These are phyloP conservation scores for Cladophialophora bantiana DNA, from an alignment of 2,329 filamentous ascomycete species.

Conservation along the genomic window DNA sequence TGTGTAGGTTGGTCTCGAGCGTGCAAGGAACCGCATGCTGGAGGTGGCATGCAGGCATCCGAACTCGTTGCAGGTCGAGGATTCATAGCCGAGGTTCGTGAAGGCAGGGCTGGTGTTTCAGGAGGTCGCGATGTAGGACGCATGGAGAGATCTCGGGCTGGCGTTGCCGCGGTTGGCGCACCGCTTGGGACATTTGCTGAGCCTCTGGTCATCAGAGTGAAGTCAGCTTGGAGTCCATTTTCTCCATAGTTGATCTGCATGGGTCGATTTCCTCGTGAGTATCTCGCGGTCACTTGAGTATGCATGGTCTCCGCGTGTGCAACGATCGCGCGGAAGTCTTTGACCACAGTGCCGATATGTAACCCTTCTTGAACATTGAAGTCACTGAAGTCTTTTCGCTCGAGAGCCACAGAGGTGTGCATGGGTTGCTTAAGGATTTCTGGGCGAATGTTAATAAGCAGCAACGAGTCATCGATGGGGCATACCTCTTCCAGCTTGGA, in stretches of 20 bases:
- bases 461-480: neutral
- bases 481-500: slow-evolving; percentile 65
- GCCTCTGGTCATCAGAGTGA: slow-evolving; percentile 70
- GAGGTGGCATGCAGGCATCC: slow-evolving; percentile 39
- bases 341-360: slow-evolving; percentile 69
- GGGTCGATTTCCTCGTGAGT: slow-evolving; percentile 66
- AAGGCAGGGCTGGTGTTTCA: slow-evolving; percentile 24
- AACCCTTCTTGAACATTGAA: slow-evolving; percentile 65
- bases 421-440: slow-evolving; percentile 70
- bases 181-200: slow-evolving; percentile 53
- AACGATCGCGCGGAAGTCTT: slow-evolving; percentile 71
- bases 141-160: slow-evolving; percentile 50
- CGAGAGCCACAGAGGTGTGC: slow-evolving; percentile 68
- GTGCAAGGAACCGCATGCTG: slow-evolving; percentile 30
- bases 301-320: slow-evolving; percentile 67
- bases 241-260: slow-evolving; percentile 66
- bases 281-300: slow-evolving; percentile 62
- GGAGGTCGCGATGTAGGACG: slow-evolving; percentile 47
- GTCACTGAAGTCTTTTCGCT: slow-evolving; percentile 67
- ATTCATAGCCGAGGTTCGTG: slow-evolving; percentile 16
- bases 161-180: slow-evolving; percentile 47
- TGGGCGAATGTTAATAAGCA: slow-evolving; percentile 40
- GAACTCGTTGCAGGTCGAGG: slow-evolving; percentile 16
- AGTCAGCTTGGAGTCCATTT: slow-evolving; percentile 64
- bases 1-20: slow-evolving; percentile 18